Evolutionary conservation across 2,329 filamentous ascomycete species (phyloP).

Genomic region (Colletotrichum musae): DNA sequence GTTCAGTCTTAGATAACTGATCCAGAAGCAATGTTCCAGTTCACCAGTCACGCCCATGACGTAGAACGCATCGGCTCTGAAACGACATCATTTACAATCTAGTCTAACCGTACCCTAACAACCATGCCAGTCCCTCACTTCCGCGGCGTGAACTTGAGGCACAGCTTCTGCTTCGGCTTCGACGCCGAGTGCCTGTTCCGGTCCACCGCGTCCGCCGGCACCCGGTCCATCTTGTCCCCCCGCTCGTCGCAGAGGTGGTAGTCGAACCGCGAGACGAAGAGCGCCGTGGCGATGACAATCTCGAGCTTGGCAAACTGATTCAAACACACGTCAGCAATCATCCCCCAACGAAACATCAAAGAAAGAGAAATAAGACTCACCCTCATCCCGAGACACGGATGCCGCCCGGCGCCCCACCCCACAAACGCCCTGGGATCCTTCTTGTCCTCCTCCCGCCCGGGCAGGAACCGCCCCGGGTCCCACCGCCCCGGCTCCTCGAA

Average conservation of each 20-base stretch:
- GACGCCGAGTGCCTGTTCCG: conserved; percentile 54
- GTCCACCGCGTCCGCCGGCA: conserved; percentile 50
- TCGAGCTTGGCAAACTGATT: conserved; percentile 67
- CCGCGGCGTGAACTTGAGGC: conserved; percentile 52
- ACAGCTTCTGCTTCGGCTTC: conserved; percentile 54
- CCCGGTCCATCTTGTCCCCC: conserved; percentile 48
- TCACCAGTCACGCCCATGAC: too few relatives aligned
- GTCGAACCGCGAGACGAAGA: conserved; percentile 65
- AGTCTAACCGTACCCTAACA: not conserved
- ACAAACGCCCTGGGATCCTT: conserved; percentile 48
- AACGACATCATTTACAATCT: not conserved
- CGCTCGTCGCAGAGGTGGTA: conserved; percentile 57
- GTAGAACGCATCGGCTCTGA: too few relatives aligned
- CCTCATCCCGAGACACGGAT: conserved; percentile 49
- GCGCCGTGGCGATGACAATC: conserved; percentile 63
- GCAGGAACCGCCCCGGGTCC: conserved; percentile 65
- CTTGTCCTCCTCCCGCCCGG: conserved; percentile 62
- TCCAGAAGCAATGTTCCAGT: too few relatives aligned
- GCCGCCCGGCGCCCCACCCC: conserved; percentile 54
- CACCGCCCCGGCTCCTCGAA: conserved; percentile 64
- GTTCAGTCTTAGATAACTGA: too few relatives aligned
- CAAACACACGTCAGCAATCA: conserved; percentile 24
- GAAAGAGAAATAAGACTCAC: too few relatives aligned
- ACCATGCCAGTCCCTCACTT: not conserved
- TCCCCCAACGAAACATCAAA: too few relatives aligned